Conservation (phyloP, 352 stramenopile species). For the Peronospora belbahrii region DNA sequence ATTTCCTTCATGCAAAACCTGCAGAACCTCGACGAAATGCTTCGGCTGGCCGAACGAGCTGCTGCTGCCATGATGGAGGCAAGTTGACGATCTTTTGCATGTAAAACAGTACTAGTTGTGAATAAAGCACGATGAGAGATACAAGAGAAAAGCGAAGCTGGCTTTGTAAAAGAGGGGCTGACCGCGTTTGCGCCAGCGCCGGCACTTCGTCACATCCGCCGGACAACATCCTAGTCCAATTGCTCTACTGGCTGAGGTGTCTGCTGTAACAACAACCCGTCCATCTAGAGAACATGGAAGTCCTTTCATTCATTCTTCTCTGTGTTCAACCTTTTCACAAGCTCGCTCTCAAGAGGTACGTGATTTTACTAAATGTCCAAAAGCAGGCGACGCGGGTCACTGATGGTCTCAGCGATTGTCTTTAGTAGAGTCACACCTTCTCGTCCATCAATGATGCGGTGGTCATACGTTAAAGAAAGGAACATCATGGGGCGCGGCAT, state of each 20-base stretch:
- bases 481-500: slow-evolving; percentile 99
- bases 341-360: background rate
- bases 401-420: slow-evolving; percentile 95
- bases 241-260: background rate
- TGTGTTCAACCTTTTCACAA: background rate
- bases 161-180: too few species aligned
- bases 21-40: slow-evolving; percentile 18
- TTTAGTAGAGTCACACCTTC: slow-evolving; percentile 99
- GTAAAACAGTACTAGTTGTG: background rate
- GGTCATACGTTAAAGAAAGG: slow-evolving; percentile 98
- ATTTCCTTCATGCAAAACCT: slow-evolving; percentile 30
- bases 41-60: slow-evolving; percentile 28
- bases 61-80: slow-evolving; percentile 18
- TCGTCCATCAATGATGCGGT: slow-evolving; percentile 98
- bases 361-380: slow-evolving; percentile 57
- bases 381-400: slow-evolving; percentile 91
- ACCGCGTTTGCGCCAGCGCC: too few species aligned
- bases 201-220: background rate
- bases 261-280: background rate
- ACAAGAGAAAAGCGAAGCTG: too few species aligned
- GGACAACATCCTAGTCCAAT: background rate
- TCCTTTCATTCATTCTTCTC: slow-evolving; percentile 6
- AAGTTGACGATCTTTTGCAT: slow-evolving; percentile 5
- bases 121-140: too few species aligned
- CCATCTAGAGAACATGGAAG: slow-evolving; percentile 7